These are phyloP conservation scores for Candida smagusa DNA, from an alignment of 1,139 yeast species.

Conservation along the genomic window DNA sequence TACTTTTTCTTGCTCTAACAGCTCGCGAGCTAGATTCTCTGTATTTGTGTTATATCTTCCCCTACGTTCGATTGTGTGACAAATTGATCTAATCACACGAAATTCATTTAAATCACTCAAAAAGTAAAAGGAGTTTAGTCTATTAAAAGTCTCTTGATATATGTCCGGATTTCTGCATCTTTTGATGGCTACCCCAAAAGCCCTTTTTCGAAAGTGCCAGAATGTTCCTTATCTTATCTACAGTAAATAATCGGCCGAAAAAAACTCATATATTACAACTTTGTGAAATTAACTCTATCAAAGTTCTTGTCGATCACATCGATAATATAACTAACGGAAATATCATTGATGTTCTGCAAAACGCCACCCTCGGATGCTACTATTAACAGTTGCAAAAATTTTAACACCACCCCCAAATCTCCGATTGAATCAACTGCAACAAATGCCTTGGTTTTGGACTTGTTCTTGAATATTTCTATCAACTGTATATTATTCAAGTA, in stretches of 20 bases:
- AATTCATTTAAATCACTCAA: too few species aligned
- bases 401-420: constrained; percentile 28
- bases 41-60: too few species aligned
- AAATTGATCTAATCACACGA: too few species aligned
- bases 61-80: too few species aligned
- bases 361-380: constrained; percentile 3
- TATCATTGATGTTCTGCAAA: constrained; percentile 14
- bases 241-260: not conserved
- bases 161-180: too few species aligned
- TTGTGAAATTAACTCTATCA: constrained; percentile 13
- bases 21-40: too few species aligned
- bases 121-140: too few species aligned
- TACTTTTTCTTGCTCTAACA: too few species aligned
- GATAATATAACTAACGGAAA: constrained; percentile 31
- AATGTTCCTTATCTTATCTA: too few species aligned
- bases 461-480: constrained; percentile 39
- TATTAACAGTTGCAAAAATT: constrained; percentile 26
- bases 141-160: too few species aligned
- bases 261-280: not conserved
- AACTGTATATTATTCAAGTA: constrained; percentile 36
- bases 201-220: too few species aligned
- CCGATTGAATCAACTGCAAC: constrained; percentile 29
- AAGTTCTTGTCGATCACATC: constrained; percentile 38
- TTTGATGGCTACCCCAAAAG: too few species aligned
- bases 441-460: constrained; percentile 42